Base-by-base conservation (phyloP, 164 flowering plant species). In the Vitis rupestris region DNA sequence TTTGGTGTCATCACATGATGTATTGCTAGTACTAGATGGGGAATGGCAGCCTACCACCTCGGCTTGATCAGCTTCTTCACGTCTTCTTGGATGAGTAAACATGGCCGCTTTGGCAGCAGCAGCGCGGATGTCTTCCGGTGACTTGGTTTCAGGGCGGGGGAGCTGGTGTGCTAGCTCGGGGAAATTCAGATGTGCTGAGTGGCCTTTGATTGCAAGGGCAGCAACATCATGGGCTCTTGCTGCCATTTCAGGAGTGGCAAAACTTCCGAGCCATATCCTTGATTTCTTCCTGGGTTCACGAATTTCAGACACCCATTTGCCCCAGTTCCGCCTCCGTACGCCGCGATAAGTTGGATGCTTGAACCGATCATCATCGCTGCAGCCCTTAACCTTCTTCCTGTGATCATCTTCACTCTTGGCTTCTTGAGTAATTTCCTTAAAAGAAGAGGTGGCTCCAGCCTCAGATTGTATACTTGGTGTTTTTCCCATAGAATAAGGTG, bases 141-240 rank as follows among this genome's bases (percentile, higher is more conserved):
- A 74, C 0, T 81, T 2, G 13, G 78, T 72, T 10, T 75, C 82
- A 1, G 91, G 87, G 3, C 86, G 85, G 15, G 91, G 91, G 7
- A 85, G 79, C 4, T 72, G 63, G 0, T 60, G 60, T 8, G 84
- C 85, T 11, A 87, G 70, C 50, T 85, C 86, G 0, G 91, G 91
- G 72, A 87, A 87, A 62, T 87, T 87, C 65, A 87, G 86, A 66
- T 61, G 52, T 1, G 89, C 91, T 0, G 84, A 72, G 16, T 63
- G 70, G 51, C 91, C 91, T 73, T 87, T 87, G 61, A 87, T 81
- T 9, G 91, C 60, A 0, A 82, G 70, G 10, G 91, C 87, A 0
- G 91, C 91, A 0, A 81, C 91, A 44, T 87, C 91, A 44, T 87
- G 91, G 2, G 91, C 91, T 65, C 91, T 80, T n/a, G 91, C 91